Base-by-base conservation (phyloP, 257 asterid genomes). In the Anisodus acutangulus region DNA sequence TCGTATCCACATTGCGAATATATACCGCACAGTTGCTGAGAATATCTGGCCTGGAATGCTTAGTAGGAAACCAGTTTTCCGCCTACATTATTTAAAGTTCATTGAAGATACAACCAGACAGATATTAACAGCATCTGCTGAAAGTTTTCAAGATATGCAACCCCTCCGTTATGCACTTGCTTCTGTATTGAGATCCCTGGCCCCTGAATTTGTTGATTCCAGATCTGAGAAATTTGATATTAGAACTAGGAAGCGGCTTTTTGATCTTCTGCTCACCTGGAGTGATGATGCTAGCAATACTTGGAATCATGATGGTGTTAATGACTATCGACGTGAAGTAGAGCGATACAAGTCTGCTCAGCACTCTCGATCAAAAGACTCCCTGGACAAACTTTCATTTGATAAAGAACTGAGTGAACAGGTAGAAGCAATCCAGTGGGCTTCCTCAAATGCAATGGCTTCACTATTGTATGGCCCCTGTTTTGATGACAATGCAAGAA, bases 401-500 rank as follows among this genome's bases (percentile, higher is more conserved):
- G 99, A 97, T 88, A 95, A 92, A 87, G 99, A 97, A 87, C 83
- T 97, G 90, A 83, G 92, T 72, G 99, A 97, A 89, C 99, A 97
- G 91, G 97, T 97, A 39, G 99, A 97, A 89, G 98, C 98, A 84
- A 95, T 97, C 88, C 99, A 97, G 85, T 95, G 98, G 98, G 97
- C 98, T 74, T 93, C 98, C 84, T 93, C 95, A 98, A 94, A 95
- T 85, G 98, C 99, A n/a, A 93, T 97, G 99, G 98, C 99, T 78
- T 95, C 99, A 45, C 92, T 97, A 68, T 86, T 97, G 74, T 97
- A 97, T 67, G 99, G 99, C 62, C 98, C 98, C 81, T 97, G 98
- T 92, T 97, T 97, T 90, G 99, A 97, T 88, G 99, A 97, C 86
- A 95, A 92, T 66, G 97, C 99, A 55, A 95, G 99, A 88, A 97